Base-by-base conservation (phyloP, 495 filamentous ascomycete species). In the Hypoxylon fragiforme region DNA sequence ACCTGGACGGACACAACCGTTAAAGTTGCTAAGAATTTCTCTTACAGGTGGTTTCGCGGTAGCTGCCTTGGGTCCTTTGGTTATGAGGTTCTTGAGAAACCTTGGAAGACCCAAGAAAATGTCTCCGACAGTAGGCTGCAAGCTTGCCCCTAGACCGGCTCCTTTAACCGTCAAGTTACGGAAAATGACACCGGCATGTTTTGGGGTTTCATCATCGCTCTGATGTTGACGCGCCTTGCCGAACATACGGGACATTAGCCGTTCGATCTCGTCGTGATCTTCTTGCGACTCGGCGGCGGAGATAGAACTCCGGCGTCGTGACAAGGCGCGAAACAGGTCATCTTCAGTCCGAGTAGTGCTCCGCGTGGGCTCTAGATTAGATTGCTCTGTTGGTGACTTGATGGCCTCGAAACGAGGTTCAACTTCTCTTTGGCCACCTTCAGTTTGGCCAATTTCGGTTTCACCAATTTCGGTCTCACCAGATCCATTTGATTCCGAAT, bases 131-230 rank as follows among this genome's bases (percentile, higher is more conserved):
- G 73, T 71, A 5, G 83, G 82, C 52, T 89, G 85, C 13, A 89
- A 67, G 1, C 80, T 79, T 22, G 87, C 84, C 11, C 86, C 87
- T 6, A 88, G 66, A 2, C 86, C 85, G 56, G 81, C 73, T 0
- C 87, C 87, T 62, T 85, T 88, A 21, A 90, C 84, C 0, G 82
- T 87, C 2, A 88, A 65, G 44, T 82, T 73, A 45, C 77, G 82
- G 71, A 82, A 87, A 8, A 83, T 72, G 30, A 86, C 76, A 15
- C 84, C 83, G 8, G 75, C 65, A 65, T 85, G 81, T 36, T 78
- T 66, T 19, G 82, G 80, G 60, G 86, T 81, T 65, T 88, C 85
- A 62, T 88, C 87, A 47, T 87, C 79, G 0, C 83, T 86, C 6
- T 80, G 67, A 13, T 75, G 78, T 52, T 85, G 81, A 22, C 86